Conservation (phyloP, 2,329 filamentous ascomycete genomes). For the Dactylellina haptotyla region DNA sequence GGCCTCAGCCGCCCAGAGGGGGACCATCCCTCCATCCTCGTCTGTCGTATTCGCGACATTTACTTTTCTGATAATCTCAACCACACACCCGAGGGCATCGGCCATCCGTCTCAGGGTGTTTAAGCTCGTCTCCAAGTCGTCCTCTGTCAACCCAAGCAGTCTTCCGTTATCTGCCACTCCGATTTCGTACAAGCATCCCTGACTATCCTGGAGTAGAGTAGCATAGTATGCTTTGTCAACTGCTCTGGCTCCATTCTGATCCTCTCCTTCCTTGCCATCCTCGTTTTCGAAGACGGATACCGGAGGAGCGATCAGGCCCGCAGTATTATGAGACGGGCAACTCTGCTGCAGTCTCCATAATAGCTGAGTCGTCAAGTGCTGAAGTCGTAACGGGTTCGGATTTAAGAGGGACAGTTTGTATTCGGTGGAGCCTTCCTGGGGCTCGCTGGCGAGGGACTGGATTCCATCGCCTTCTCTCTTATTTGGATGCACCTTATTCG, state of each 20-base stretch:
- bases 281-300: constrained; percentile 62
- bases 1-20: constrained; percentile 87
- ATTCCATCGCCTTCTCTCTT: constrained; percentile 70
- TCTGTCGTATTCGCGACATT: constrained; percentile 71
- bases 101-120: constrained; percentile 89
- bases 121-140: constrained; percentile 92
- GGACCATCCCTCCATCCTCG: constrained; percentile 71
- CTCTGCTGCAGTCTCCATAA: constrained; percentile 96
- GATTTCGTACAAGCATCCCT: constrained; percentile 94
- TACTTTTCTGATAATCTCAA: constrained; percentile 83
- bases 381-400: constrained; percentile 68
- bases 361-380: constrained; percentile 92
- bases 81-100: constrained; percentile 84
- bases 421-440: constrained; percentile 92
- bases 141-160: constrained; percentile 84
- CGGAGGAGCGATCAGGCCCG: constrained; percentile 64
- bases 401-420: constrained; percentile 86
- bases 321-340: constrained; percentile 77
- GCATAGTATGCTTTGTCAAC: constrained; percentile 63
- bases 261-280: constrained; percentile 62
- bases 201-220: constrained; percentile 87
- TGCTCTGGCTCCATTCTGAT: constrained; percentile 67
- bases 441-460: constrained; percentile 84
- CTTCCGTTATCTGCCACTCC: constrained; percentile 94
- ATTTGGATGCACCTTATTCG: constrained; percentile 56